Evolutionary conservation across 176 grass and related monocot genomes (phyloP).

Genomic region (Tillandsia fasciculata): DNA sequence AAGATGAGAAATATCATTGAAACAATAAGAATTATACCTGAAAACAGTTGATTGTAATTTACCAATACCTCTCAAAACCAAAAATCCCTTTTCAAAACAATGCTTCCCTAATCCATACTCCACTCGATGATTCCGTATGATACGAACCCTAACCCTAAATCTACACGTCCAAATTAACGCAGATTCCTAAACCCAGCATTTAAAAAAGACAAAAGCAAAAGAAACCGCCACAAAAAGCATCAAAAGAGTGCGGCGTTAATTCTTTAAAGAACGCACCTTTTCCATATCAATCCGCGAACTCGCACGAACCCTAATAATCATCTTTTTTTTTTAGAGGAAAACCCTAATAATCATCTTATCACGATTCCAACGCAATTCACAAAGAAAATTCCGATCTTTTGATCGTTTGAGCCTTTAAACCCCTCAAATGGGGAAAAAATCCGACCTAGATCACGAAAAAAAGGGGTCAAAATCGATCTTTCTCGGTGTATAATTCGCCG

Average conservation of each 20-base stretch:
- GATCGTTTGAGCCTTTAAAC: neutral
- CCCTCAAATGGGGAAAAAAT: no score
- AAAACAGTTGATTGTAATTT: no score
- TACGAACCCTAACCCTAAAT: neutral
- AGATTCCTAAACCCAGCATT: neutral
- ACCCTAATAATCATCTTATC: constrained; percentile 9
- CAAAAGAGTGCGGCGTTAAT: neutral
- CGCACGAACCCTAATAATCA: constrained; percentile 15
- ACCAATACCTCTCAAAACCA: no score
- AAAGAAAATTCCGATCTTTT: constrained; percentile 4
- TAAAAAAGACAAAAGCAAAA: no score
- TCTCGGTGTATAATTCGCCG: no score
- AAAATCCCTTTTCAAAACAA: neutral
- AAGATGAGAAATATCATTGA: no score
- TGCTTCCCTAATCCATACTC: neutral
- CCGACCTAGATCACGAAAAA: no score
- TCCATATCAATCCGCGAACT: constrained; percentile 18
- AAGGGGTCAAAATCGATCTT: no score
- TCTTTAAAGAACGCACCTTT: constrained; percentile 28
- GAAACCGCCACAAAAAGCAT: constrained; percentile 2
- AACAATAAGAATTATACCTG: no score
- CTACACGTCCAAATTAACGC: neutral
- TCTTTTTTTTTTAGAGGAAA: neutral
- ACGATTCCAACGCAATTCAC: constrained; percentile 6
- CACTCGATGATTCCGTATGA: neutral